Evolutionary conservation across 495 filamentous ascomycete genomes (phyloP).

Genomic region (Talaromyces borbonicus): DNA sequence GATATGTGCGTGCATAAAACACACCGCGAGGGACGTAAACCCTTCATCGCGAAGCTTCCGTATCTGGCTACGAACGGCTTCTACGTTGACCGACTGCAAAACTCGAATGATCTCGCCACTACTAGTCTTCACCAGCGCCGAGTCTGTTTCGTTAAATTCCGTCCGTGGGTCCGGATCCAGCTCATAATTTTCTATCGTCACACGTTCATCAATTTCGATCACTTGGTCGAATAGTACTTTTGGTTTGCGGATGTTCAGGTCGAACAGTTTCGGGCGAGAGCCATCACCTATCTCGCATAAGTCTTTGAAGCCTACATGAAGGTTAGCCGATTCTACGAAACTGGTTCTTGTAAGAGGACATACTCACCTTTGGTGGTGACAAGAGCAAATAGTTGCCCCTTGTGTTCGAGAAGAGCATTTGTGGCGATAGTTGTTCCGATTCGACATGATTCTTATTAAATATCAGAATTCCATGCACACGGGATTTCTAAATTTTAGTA

Average conservation of each 20-base stretch:
- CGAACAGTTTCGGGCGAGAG: conserved; percentile 73
- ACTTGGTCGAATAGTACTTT: conserved; percentile 69
- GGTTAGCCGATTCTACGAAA: too few relatives aligned
- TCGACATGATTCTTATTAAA: too few relatives aligned
- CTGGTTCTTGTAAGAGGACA: too few relatives aligned
- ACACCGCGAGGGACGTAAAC: conserved; percentile 35
- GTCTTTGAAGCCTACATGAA: too few relatives aligned
- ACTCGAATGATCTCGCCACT: conserved; percentile 32
- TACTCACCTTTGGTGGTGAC: conserved; percentile 86
- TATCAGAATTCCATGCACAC: too few relatives aligned
- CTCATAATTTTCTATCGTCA: conserved; percentile 59
- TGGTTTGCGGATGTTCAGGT: conserved; percentile 68
- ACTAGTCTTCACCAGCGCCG: not conserved
- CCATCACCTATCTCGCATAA: conserved; percentile 83
- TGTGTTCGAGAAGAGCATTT: conserved; percentile 86
- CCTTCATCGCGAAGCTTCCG: conserved; percentile 22
- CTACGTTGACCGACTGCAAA: conserved; percentile 16
- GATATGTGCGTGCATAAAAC: conserved; percentile 37
- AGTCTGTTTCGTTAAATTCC: not conserved
- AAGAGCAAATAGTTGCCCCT: conserved; percentile 85
- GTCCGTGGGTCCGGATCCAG: conserved; percentile 14
- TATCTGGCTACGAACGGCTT: conserved; percentile 18
- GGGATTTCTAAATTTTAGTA: not conserved
- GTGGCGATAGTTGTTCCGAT: conserved; percentile 90
- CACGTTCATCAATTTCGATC: conserved; percentile 71